phyloP scores from a whole-genome alignment of 2,329 filamentous ascomycete genomes.

The Aspergillus carbonarius region DNA sequence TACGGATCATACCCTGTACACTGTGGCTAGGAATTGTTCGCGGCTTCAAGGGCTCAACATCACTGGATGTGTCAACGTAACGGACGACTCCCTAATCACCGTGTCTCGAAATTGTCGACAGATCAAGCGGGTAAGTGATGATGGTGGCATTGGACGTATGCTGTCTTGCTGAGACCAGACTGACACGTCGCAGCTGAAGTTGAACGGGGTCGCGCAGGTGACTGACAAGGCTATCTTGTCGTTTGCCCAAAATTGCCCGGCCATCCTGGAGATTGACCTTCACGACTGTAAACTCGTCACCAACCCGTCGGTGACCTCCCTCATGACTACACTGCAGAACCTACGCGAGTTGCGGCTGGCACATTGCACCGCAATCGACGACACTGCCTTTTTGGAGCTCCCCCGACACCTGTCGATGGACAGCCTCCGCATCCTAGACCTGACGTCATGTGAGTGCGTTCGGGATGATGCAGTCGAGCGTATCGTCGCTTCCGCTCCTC shows the following conservation, averaged over 20 bases:
- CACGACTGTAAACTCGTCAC: constrained; percentile 80
- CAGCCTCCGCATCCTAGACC: constrained; percentile 85
- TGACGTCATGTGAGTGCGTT: constrained; percentile 82
- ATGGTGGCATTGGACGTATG: neutral
- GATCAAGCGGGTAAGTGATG: constrained; percentile 72
- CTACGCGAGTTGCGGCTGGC: constrained; percentile 88
- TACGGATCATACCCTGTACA: constrained; percentile 75
- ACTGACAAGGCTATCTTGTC: constrained; percentile 79
- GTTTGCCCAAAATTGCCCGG: constrained; percentile 83
- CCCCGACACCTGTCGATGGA: constrained; percentile 72
- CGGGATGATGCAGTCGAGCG: constrained; percentile 84
- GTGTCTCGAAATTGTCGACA: constrained; percentile 81
- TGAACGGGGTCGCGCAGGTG: constrained; percentile 86
- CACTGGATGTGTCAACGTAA: constrained; percentile 78
- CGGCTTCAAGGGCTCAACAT: constrained; percentile 91
- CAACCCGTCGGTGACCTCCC: constrained; percentile 76
- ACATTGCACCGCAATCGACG: constrained; percentile 79
- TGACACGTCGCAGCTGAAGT: constrained; percentile 66
- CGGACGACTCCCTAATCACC: constrained; percentile 78
- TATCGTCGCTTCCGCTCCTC: constrained; percentile 82
- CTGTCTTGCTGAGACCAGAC: neutral
- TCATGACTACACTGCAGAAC: constrained; percentile 74
- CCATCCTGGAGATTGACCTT: constrained; percentile 94
- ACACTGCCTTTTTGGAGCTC: constrained; percentile 81
- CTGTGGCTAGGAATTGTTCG: constrained; percentile 76